phyloP scores from a whole-genome alignment of 345 rosid genomes.

The Syzygium aromaticum region DNA sequence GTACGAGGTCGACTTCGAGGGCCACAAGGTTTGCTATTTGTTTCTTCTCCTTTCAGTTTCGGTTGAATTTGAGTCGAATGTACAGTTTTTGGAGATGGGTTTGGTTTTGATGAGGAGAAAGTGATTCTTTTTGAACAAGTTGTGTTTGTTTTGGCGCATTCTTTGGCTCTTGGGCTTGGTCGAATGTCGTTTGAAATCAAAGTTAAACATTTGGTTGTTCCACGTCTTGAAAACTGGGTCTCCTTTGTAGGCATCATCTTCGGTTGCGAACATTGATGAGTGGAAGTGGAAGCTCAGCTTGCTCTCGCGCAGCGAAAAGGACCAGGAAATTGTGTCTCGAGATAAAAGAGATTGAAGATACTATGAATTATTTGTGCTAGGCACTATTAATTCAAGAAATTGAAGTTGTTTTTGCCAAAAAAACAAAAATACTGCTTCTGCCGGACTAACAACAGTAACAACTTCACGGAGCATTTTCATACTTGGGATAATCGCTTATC shows the following conservation, averaged over 20 bases:
- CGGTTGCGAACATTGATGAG: slow-evolving; percentile 87
- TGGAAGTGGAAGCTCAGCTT: slow-evolving; percentile 98
- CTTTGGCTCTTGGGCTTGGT: background rate
- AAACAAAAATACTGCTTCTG: background rate
- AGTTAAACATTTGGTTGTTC: background rate
- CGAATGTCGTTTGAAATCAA: background rate
- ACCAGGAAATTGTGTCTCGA: slow-evolving; percentile 78
- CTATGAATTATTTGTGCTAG: slow-evolving; percentile 25
- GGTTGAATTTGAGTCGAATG: background rate
- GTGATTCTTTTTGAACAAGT: background rate
- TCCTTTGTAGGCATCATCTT: slow-evolving; percentile 69
- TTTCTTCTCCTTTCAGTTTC: background rate
- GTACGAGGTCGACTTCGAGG: background rate
- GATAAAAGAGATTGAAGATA: slow-evolving; percentile 95
- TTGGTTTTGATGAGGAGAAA: background rate
- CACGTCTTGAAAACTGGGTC: background rate
- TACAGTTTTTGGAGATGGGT: background rate
- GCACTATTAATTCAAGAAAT: background rate
- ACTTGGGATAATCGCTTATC: background rate
- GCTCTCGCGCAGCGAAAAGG: slow-evolving; percentile 60
- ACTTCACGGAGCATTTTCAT: background rate
- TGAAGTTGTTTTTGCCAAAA: background rate
- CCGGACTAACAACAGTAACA: background rate
- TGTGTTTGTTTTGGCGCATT: background rate
- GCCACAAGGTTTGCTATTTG: background rate